Evolutionary conservation across 345 rosid genomes (phyloP).

Genomic region (Populus pruinosa): DNA sequence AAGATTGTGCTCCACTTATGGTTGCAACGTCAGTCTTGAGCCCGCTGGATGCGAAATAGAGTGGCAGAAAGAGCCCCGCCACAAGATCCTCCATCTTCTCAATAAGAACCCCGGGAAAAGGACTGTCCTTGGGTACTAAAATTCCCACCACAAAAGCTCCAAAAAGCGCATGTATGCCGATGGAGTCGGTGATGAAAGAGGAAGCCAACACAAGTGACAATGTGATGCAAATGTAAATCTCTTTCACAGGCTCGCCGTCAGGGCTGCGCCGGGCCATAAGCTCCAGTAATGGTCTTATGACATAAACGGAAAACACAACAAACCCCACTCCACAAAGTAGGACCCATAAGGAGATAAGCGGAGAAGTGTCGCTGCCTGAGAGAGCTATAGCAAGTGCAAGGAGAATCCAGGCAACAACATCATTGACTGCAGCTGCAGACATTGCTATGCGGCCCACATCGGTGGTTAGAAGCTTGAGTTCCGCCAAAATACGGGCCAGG

Average conservation of each 20-base stretch:
- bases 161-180: slow-evolving; percentile 46
- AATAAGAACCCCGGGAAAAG: slow-evolving; percentile 31
- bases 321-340: slow-evolving; percentile 37
- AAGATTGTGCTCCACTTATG: slow-evolving; percentile 37
- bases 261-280: slow-evolving; percentile 36
- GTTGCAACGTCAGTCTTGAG: slow-evolving; percentile 44
- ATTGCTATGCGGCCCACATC: slow-evolving; percentile 51
- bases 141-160: too few species aligned
- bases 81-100: slow-evolving; percentile 52
- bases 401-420: slow-evolving; percentile 48
- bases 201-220: slow-evolving; percentile 31
- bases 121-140: too few species aligned
- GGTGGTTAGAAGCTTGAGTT: slow-evolving; percentile 49
- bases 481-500: slow-evolving; percentile 45
- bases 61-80: slow-evolving; percentile 38
- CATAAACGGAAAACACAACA: slow-evolving; percentile 19
- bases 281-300: slow-evolving; percentile 14
- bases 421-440: slow-evolving; percentile 51
- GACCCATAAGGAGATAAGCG: slow-evolving; percentile 41
- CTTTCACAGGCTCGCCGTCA: slow-evolving; percentile 47
- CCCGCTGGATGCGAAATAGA: slow-evolving; percentile 43
- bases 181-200: slow-evolving; percentile 38
- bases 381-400: slow-evolving; percentile 48
- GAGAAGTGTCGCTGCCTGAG: slow-evolving; percentile 24
- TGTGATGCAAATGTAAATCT: slow-evolving; percentile 40